Percentiles rank a stretch among this genome's conserved stretches.
phyloP scores from a whole-genome alignment of 345 rosid genomes.

The Citrus glauca region DNA sequence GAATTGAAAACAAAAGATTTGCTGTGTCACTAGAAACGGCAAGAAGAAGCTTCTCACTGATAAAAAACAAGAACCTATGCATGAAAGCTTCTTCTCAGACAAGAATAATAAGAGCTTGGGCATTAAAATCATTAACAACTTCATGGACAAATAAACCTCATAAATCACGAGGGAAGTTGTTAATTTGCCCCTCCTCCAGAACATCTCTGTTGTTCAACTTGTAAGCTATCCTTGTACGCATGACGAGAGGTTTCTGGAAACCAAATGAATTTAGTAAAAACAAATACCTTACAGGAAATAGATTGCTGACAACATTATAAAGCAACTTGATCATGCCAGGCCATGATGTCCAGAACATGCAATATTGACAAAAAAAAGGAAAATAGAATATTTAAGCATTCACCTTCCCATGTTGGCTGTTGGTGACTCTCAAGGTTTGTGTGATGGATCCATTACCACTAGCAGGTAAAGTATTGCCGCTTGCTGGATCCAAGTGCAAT shows the following conservation, averaged over 20 bases:
- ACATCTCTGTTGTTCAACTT: constrained; percentile 69
- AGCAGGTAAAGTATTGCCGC: constrained; percentile 65
- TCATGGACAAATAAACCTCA: constrained; percentile 33
- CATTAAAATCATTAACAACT: constrained; percentile 9
- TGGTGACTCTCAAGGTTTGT: constrained; percentile 72
- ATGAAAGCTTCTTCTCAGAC: constrained; percentile 16
- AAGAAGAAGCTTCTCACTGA: constrained; percentile 20
- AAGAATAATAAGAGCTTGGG: constrained; percentile 12
- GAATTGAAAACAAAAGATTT: constrained; percentile 19
- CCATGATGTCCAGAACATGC: not conserved
- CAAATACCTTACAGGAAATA: not conserved
- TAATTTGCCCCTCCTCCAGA: constrained; percentile 93
- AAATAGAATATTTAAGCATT: not conserved
- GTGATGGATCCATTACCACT: constrained; percentile 55
- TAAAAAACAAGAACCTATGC: constrained; percentile 7
- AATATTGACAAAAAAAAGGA: not conserved
- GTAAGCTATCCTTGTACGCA: constrained; percentile 91
- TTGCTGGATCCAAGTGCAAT: constrained; percentile 90
- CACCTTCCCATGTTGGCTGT: constrained; percentile 99
- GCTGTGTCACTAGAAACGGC: constrained; percentile 30
- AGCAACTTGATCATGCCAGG: not conserved
- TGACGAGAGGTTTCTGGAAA: constrained; percentile 86
- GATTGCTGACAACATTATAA: not conserved
- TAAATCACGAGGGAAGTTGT: constrained; percentile 75
- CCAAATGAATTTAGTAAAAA: constrained; percentile 11